Percentiles rank a stretch among this genome's conserved stretches.
Evolutionary conservation across 192 early-diverging fungal genomes (phyloP).

Genomic region (Pilaira anomala): DNA sequence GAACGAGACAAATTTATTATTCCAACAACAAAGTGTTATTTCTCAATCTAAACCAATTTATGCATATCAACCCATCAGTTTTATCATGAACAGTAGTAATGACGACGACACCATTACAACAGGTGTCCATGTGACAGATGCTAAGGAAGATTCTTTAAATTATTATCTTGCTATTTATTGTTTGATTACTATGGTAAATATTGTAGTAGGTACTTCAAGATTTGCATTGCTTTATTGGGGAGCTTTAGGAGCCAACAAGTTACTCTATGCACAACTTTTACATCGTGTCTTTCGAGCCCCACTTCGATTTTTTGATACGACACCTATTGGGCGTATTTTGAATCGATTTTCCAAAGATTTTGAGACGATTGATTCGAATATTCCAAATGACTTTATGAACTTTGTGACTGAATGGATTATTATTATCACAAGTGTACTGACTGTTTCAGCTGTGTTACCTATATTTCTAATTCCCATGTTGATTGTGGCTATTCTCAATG

Average conservation of each 20-base stretch:
- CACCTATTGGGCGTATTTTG: constrained; percentile 77
- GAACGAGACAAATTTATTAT: background rate
- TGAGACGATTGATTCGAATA: constrained; percentile 43
- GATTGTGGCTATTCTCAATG: background rate
- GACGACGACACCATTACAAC: constrained; percentile 41
- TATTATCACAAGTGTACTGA: constrained; percentile 12
- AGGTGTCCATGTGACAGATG: background rate
- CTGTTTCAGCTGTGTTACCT: constrained; percentile 8
- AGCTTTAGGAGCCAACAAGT: constrained; percentile 49
- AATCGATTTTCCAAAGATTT: constrained; percentile 76
- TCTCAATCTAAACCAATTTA: constrained; percentile 6
- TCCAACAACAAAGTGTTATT: constrained; percentile 23
- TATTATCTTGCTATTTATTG: constrained; percentile 63
- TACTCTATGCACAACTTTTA: constrained; percentile 54
- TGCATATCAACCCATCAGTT: background rate
- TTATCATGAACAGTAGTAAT: background rate
- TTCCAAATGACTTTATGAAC: constrained; percentile 14
- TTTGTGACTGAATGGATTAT: constrained; percentile 8
- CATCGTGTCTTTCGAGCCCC: constrained; percentile 56
- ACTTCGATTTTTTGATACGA: constrained; percentile 78
- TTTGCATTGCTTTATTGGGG: constrained; percentile 44
- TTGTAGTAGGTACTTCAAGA: constrained; percentile 41
- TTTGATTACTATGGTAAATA: constrained; percentile 44
- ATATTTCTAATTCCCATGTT: constrained; percentile 1
- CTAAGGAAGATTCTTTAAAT: constrained; percentile 28